Evolutionary conservation across 345 rosid genomes (phyloP).

Genomic region (Eucalyptus curtisii): DNA sequence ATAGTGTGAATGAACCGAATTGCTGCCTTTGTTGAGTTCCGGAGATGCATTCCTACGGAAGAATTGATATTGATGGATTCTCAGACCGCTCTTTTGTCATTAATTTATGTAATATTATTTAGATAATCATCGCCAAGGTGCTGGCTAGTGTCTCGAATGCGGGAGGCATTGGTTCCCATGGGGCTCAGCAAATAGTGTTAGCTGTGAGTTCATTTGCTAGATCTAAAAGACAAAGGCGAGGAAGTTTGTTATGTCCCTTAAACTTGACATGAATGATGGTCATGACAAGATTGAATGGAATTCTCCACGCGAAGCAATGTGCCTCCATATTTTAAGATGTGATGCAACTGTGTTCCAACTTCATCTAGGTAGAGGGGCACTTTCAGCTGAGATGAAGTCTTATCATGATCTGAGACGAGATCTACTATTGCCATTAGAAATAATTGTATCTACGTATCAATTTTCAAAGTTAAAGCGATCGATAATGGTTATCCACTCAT

Average conservation of each 20-base stretch:
- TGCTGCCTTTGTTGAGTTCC: neutral
- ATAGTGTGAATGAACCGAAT: neutral
- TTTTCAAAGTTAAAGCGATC: too few relatives aligned
- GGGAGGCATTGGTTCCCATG: neutral
- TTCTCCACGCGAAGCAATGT: neutral
- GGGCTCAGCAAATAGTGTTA: neutral
- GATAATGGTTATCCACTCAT: too few relatives aligned
- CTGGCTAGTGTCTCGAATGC: neutral
- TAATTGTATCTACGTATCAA: too few relatives aligned
- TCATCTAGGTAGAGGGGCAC: neutral
- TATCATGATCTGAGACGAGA: too few relatives aligned
- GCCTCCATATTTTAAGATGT: neutral
- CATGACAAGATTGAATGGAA: neutral
- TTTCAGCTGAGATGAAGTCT: neutral
- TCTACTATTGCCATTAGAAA: neutral
- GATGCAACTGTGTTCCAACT: neutral
- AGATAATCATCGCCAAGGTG: neutral
- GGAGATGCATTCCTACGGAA: neutral
- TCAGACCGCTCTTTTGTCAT: neutral
- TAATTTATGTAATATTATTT: neutral
- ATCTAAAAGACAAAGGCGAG: neutral
- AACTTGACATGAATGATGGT: neutral
- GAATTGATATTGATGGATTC: neutral
- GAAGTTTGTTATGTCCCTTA: neutral
- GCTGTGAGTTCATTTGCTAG: neutral